Conservation (phyloP, 2,329 filamentous ascomycete genomes). For the Penicillium sp. region DNA sequence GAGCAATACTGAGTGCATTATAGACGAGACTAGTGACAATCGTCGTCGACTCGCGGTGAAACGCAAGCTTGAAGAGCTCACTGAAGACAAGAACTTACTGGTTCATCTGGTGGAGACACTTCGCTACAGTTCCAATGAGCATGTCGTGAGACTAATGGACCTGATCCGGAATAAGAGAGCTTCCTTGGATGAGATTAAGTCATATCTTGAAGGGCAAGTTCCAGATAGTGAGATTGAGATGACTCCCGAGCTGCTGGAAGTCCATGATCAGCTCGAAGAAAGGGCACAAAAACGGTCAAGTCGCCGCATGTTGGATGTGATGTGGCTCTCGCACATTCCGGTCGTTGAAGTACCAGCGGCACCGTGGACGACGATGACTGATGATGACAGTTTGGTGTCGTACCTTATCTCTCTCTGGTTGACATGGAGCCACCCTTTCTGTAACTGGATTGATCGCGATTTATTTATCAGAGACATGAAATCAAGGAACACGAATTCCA, state of each 20-base stretch:
- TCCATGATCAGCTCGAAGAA: slow-evolving; percentile 4
- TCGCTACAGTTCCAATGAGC: slow-evolving; percentile 15
- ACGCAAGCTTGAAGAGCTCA: slow-evolving; percentile 22
- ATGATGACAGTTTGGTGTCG: slow-evolving; percentile 13
- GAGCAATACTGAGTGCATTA: slow-evolving; percentile 19
- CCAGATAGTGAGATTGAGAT: slow-evolving; percentile 4
- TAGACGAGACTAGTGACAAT: slow-evolving; percentile 21
- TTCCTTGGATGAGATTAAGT: slow-evolving; percentile 8
- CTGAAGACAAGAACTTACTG: slow-evolving; percentile 21
- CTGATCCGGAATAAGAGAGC: slow-evolving; percentile 7
- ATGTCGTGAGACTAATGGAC: slow-evolving; percentile 10
- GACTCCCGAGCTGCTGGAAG: slow-evolving; percentile 8
- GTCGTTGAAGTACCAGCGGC: slow-evolving; percentile 11
- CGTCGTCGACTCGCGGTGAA: slow-evolving; percentile 22
- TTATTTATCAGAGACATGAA: slow-evolving; percentile 34
- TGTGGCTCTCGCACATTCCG: slow-evolving; percentile 13
- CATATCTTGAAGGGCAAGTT: slow-evolving; percentile 3
- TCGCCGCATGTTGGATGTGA: slow-evolving; percentile 12
- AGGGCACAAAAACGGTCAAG: slow-evolving; percentile 1
- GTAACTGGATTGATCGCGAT: slow-evolving; percentile 30
- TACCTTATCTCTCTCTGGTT: slow-evolving; percentile 22
- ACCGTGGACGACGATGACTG: slow-evolving; percentile 12
- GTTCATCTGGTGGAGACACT: slow-evolving; percentile 20
- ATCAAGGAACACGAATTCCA: slow-evolving; percentile 21
- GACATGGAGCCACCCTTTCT: slow-evolving; percentile 28